Conservation (phyloP, 163 green algal species). For the Scenedesmus sp. region DNA sequence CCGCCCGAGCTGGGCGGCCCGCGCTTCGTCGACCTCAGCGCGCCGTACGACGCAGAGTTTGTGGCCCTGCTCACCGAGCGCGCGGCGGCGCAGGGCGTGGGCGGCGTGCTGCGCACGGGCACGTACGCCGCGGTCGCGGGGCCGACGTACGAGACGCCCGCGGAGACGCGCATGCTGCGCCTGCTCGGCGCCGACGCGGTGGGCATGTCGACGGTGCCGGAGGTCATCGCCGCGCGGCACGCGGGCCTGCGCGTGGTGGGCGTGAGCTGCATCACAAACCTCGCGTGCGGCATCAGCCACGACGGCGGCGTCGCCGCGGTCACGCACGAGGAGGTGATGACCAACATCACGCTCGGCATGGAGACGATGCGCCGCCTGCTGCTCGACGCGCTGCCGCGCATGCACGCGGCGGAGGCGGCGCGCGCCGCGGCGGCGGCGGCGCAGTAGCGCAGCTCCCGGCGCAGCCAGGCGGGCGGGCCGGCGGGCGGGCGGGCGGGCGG, state of each 20-base stretch:
- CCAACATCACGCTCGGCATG: constrained; percentile 20
- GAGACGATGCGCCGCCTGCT: constrained; percentile 44
- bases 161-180: constrained; percentile 47
- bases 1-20: constrained; percentile 38
- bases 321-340: constrained; percentile 47
- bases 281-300: constrained; percentile 39
- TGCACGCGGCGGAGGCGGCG: constrained; percentile 12
- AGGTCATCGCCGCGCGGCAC: constrained; percentile 48
- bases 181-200: constrained; percentile 43
- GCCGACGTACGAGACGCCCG: constrained; percentile 49
- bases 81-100: background rate
- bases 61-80: constrained; percentile 13
- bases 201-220: constrained; percentile 48
- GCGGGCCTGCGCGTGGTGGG: constrained; percentile 36
- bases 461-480: too few species aligned
- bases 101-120: constrained; percentile 14
- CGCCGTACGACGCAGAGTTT: constrained; percentile 37
- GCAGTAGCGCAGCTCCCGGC: too few species aligned
- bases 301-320: constrained; percentile 34
- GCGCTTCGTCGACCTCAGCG: constrained; percentile 42
- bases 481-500: constrained; percentile 2
- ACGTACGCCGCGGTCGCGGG: constrained; percentile 43
- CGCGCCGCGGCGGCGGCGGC: constrained; percentile 25
- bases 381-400: constrained; percentile 28
- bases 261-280: constrained; percentile 50